Percentiles rank a stretch among this genome's conserved stretches.
phyloP scores from a whole-genome alignment of 129 eudicot species.

The Helichrysum umbraculigerum region DNA sequence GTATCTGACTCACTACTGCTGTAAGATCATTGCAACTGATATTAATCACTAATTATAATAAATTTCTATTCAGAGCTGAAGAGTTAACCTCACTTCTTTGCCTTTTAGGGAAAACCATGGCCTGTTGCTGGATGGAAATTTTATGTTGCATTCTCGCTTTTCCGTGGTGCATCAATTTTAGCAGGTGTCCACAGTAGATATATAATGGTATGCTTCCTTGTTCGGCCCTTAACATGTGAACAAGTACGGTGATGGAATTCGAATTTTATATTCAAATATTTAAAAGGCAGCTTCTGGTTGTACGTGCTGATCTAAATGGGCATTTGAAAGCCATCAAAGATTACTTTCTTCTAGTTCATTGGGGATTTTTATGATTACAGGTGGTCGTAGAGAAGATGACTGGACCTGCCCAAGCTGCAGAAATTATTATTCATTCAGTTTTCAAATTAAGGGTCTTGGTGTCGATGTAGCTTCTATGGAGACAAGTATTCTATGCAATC shows the following conservation, averaged over 20 bases:
- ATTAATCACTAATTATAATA: conserved; percentile 2
- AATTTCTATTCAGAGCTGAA: neutral
- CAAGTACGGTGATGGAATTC: neutral
- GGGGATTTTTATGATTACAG: no score
- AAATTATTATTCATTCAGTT: no score
- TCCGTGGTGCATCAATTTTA: conserved; percentile 94
- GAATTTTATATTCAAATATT: conserved; percentile 10
- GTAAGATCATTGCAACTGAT: conserved; percentile 50
- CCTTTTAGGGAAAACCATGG: conserved; percentile 87
- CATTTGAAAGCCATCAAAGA: no score
- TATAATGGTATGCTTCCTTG: conserved; percentile 53
- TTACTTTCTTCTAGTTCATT: no score
- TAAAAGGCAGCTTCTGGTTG: no score
- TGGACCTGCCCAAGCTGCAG: no score
- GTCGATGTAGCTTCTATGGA: no score
- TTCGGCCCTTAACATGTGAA: neutral
- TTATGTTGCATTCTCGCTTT: conserved; percentile 87
- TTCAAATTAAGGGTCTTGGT: no score
- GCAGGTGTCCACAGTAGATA: conserved; percentile 93
- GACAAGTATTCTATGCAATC: no score
- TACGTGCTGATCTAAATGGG: no score
- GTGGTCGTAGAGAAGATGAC: no score
- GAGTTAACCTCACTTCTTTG: conserved; percentile 12
- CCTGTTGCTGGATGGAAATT: conserved; percentile 88
- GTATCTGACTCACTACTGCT: conserved; percentile 68